Evolutionary conservation across 768 basidiomycete species (phyloP), one percentile per base, ranked within the genome.

Genomic region (Myochromella boudieri): DNA sequence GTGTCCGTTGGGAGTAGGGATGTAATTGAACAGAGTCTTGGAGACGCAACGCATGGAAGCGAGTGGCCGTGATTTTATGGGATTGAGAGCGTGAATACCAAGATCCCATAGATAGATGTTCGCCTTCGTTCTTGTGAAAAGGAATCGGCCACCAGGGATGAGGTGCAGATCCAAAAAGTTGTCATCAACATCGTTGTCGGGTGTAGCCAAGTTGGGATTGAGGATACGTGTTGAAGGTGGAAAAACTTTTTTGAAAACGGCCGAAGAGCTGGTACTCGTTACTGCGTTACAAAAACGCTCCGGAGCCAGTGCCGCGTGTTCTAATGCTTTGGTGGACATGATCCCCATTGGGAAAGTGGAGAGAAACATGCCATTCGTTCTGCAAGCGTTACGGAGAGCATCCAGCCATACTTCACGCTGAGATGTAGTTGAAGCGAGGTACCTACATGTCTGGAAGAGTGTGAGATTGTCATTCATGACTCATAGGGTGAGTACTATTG

Each of bases 401-500:
- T 45, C 54, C 36, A 52, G 28, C 59, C 59, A 60, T 6, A 60
- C 57, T 9, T 34, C 53, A 21, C 55, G 45, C 21, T 57, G 44
- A 4, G 26, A 43, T 9, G 52, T 57, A 14, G 44, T 41, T 9
- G 15, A 14, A 6, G 49, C 29, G 20, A 57, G 31, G 3, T 46
- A 21, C 28, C 39, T 50, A 28, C 52, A 53, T n/a, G 55, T 53
- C 55, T 57, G n/a, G n/a, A n/a, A n/a, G n/a, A 22, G 24, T 7
- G 18, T 21, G 9, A 34, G 18, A 8, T n/a, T n/a, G 26, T 15
- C n/a, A 24, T 24, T 26, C 20, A 4, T 6, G 6, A 25, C 24
- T 6, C 6, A 36, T 36, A 11, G 25, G 6, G 3, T n/a, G 26
- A 22, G 6, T 15, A 40, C 46, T 38, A 39, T 37, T 32, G n/a